Conservation (phyloP, 768 basidiomycete species). For the Calocera viscosa region DNA sequence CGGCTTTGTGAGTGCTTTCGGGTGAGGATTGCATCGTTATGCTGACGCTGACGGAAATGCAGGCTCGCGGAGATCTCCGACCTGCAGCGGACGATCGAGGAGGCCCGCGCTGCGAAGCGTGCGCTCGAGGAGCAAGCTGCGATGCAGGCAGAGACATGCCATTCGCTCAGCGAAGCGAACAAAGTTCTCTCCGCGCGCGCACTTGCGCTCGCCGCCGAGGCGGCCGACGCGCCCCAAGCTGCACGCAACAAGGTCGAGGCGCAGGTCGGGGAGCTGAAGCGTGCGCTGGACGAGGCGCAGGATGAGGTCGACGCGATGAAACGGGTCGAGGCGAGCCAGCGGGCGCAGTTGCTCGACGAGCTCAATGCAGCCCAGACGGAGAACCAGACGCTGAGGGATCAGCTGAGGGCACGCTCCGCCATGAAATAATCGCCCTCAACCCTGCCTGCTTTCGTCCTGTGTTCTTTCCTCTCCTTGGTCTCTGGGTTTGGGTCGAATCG, state of each 20-base stretch:
- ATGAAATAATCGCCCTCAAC: slow-evolving; percentile 1
- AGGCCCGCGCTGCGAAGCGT: slow-evolving; percentile 47
- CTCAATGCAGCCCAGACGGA: slow-evolving; percentile 72
- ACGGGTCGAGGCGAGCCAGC: slow-evolving; percentile 63
- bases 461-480: neutral
- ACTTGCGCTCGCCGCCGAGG: slow-evolving; percentile 58
- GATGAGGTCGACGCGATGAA: slow-evolving; percentile 59
- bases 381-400: slow-evolving; percentile 55
- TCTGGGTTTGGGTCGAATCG: too few species aligned
- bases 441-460: neutral
- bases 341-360: slow-evolving; percentile 77
- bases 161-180: slow-evolving; percentile 68
- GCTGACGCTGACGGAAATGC: slow-evolving; percentile 13
- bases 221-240: slow-evolving; percentile 43
- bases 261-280: slow-evolving; percentile 49
- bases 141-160: slow-evolving; percentile 60
- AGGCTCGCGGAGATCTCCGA: slow-evolving; percentile 57
- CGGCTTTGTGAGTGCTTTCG: slow-evolving; percentile 39
- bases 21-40: slow-evolving; percentile 1
- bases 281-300: slow-evolving; percentile 48
- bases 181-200: slow-evolving; percentile 59
- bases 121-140: slow-evolving; percentile 55
- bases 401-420: slow-evolving; percentile 39
- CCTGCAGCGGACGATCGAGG: slow-evolving; percentile 51
- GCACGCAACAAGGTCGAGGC: slow-evolving; percentile 51